These are phyloP conservation scores for Tolypocladium amazonense DNA, from an alignment of 2,329 filamentous ascomycete species.

Conservation along the genomic window DNA sequence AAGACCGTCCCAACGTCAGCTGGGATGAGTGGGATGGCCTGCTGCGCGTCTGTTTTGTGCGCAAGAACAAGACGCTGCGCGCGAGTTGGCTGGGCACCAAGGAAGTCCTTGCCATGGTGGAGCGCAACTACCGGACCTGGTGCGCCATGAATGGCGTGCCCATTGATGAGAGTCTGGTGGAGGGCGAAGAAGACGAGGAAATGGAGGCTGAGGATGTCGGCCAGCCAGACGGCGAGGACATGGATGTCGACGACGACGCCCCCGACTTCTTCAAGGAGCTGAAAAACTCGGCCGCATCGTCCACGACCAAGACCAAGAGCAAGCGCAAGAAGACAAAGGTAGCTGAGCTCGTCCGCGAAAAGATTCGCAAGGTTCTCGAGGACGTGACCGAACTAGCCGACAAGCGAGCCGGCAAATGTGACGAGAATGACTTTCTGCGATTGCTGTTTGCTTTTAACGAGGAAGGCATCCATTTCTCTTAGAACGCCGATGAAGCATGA, in stretches of 20 bases:
- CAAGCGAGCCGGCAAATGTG: slow-evolving; percentile 73
- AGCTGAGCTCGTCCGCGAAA: slow-evolving; percentile 70
- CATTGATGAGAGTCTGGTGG: slow-evolving; percentile 55
- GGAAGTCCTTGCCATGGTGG: slow-evolving; percentile 72
- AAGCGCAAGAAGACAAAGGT: slow-evolving; percentile 71
- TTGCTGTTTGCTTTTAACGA: slow-evolving; percentile 76
- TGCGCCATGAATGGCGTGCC: slow-evolving; percentile 77
- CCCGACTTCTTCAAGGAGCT: slow-evolving; percentile 74
- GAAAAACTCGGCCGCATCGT: slow-evolving; percentile 24
- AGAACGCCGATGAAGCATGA: slow-evolving; percentile 10
- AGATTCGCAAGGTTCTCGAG: slow-evolving; percentile 77
- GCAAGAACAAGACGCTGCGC: slow-evolving; percentile 85
- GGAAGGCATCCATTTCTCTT: slow-evolving; percentile 87
- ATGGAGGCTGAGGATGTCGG: slow-evolving; percentile 28
- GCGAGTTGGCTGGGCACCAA: slow-evolving; percentile 72
- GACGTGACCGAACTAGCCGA: slow-evolving; percentile 71
- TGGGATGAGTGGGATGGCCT: slow-evolving; percentile 96
- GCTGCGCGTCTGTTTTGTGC: slow-evolving; percentile 56
- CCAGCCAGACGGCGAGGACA: slow-evolving; percentile 32
- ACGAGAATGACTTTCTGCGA: slow-evolving; percentile 85
- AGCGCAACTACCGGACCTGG: slow-evolving; percentile 80
- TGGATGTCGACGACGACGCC: slow-evolving; percentile 56
- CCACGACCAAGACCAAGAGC: slow-evolving; percentile 48
- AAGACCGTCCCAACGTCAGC: slow-evolving; percentile 68
- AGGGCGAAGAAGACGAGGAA: slow-evolving; percentile 31